Evolutionary conservation across 2,329 filamentous ascomycete species (phyloP), one percentile per base, ranked within the genome.

Genomic region (Botrytis galanthina): DNA sequence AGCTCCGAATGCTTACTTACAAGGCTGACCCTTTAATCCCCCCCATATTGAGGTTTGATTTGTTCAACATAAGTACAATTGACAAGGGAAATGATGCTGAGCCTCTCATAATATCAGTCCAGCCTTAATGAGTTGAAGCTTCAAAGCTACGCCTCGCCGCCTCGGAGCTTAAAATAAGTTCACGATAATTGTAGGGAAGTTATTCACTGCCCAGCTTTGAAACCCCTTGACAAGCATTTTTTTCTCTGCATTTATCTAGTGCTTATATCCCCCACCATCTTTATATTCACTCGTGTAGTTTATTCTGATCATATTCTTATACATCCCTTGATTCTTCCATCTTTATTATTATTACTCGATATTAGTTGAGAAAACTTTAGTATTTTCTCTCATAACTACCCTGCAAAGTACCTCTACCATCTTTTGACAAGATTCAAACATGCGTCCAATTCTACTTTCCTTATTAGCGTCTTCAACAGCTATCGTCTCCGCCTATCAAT

Each of bases 371-470:
- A 54, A 57, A 18, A 26, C 35, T 42, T 16, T 20, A 29, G 37
- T 29, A 42, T 57, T 8, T 54, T 39, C 32, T 26, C 16, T 68
- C n/a, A 14, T 18, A 12, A 26, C 6, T 57, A 32, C 18, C 35
- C 48, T n/a, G 26, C 26, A 22, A 68, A 68, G 26, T 20, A 9
- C 35, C 60, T 35, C 7, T 14, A 35, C 29, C 22, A 60, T 20
- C 26, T 46, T 46, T 35, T 10, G 39, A 66, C 9, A 72, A 42
- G 4, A 67, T 63, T 32, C 26, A 73, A 76, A 9, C 46, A 80
- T 80, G 79, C 78, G 74, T 42, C 71, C 73, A 39, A 72, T 63
- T 44, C 57, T 78, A 22, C n/a, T 78, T 44, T 69, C 44, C 14
- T 51, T 61, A 9, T 39, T 73, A 29, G 32, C 32, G 12, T 54